A percentile compares a stretch with the other conserved stretches of the same genome.
These are phyloP conservation scores for Gaertneriomyces sp. DNA, from an alignment of 192 early-diverging fungal species.

Conservation along the genomic window DNA sequence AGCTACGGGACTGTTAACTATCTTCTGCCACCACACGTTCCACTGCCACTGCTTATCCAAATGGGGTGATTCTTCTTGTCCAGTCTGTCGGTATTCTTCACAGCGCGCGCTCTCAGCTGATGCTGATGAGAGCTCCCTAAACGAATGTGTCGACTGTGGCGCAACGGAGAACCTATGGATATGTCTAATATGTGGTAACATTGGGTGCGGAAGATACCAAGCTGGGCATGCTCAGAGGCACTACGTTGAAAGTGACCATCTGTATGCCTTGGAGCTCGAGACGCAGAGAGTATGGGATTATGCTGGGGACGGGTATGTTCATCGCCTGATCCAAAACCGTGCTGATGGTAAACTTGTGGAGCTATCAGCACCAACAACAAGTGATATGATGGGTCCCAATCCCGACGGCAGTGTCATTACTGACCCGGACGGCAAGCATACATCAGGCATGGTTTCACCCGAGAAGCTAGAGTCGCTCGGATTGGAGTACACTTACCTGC, in stretches of 20 bases:
- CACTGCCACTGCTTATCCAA: slow-evolving; percentile 86
- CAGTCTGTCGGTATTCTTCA: slow-evolving; percentile 83
- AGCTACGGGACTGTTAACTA: slow-evolving; percentile 85
- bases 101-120: slow-evolving; percentile 22
- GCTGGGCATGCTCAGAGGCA: slow-evolving; percentile 86
- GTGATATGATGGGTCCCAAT: background rate
- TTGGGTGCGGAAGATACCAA: slow-evolving; percentile 94
- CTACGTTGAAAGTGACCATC: slow-evolving; percentile 76
- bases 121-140: slow-evolving; percentile 35
- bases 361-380: slow-evolving; percentile 48
- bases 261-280: slow-evolving; percentile 88
- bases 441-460: slow-evolving; percentile 28
- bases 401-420: slow-evolving; percentile 3
- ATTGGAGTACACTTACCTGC: slow-evolving; percentile 76
- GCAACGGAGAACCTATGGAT: slow-evolving; percentile 86
- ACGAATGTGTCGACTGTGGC: slow-evolving; percentile 74
- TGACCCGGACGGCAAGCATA: slow-evolving; percentile 2
- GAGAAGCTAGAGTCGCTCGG: slow-evolving; percentile 75
- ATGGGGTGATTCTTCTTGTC: slow-evolving; percentile 88
- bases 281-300: slow-evolving; percentile 99
- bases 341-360: slow-evolving; percentile 91
- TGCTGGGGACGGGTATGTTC: slow-evolving; percentile 93
- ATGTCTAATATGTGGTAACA: slow-evolving; percentile 91
- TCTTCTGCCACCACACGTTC: slow-evolving; percentile 93
- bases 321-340: slow-evolving; percentile 88